phyloP scores from a whole-genome alignment of 2,329 filamentous ascomycete genomes.

The Dichotomopilus funicola region DNA sequence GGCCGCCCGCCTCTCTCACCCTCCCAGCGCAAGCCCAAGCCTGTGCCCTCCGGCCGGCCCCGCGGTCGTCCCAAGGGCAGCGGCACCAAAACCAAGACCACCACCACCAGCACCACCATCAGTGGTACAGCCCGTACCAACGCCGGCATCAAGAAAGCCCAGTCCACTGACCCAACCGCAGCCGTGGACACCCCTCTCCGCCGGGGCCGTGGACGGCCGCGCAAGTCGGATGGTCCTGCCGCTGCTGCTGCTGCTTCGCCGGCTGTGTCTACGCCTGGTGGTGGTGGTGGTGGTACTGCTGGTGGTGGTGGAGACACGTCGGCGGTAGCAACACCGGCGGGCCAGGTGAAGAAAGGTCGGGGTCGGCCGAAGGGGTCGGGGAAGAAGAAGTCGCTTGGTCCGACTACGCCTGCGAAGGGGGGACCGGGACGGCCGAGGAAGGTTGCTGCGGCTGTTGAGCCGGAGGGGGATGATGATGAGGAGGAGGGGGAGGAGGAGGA shows the following conservation, averaged over 20 bases:
- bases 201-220: conserved; percentile 10
- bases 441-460: conserved; percentile 4
- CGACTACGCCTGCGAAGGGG: conserved; percentile 3
- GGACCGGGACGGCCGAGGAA: conserved; percentile 7
- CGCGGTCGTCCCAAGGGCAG: conserved; percentile 24
- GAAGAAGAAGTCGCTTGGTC: not conserved
- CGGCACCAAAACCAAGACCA: conserved; percentile 3
- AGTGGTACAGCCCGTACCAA: not conserved
- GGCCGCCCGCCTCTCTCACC: conserved; percentile 24
- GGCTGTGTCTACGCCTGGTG: too few relatives aligned
- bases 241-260: not conserved
- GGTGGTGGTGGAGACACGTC: not conserved
- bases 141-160: conserved; percentile 19
- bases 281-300: not conserved
- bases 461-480: conserved; percentile 6
- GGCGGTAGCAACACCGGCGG: not conserved
- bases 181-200: not conserved
- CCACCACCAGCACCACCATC: not conserved
- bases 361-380: conserved; percentile 5
- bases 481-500: conserved; percentile 11
- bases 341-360: conserved; percentile 9
- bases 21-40: conserved; percentile 22
- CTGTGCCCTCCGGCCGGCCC: conserved; percentile 20
- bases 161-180: conserved; percentile 1
- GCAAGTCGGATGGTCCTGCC: conserved; percentile 3